These are phyloP conservation scores for Aphanomyces invadans DNA, from an alignment of 352 stramenopile species.

Conservation along the genomic window DNA sequence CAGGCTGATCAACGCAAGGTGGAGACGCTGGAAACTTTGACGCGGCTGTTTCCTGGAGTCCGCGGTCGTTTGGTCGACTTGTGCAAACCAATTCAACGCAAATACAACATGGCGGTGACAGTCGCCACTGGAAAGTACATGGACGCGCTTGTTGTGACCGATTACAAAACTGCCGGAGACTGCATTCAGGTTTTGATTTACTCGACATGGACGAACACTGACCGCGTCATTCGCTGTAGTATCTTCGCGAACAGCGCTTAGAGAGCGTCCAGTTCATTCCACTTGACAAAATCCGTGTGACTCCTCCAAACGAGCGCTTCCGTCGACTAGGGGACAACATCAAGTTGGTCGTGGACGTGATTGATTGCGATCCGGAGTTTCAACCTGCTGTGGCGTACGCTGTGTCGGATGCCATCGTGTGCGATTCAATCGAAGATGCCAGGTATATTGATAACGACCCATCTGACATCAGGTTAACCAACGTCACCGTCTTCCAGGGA, in stretches of 20 bases:
- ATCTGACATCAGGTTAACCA: background rate
- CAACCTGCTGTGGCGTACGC: constrained; percentile 93
- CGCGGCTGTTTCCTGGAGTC: constrained; percentile 87
- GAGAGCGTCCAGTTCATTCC: constrained; percentile 95
- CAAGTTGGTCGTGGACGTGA: constrained; percentile 93
- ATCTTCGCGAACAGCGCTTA: constrained; percentile 92
- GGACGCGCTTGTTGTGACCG: constrained; percentile 82
- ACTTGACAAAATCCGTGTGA: constrained; percentile 90
- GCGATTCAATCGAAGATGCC: constrained; percentile 92
- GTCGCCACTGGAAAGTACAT: constrained; percentile 97
- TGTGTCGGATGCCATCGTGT: constrained; percentile 94
- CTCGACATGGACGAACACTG: background rate
- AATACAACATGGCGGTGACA: constrained; percentile 97
- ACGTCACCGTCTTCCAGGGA: constrained; percentile 26
- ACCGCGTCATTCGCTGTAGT: constrained; percentile 37
- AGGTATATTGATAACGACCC: constrained; percentile 31
- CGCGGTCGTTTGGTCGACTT: constrained; percentile 94
- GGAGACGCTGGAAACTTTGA: constrained; percentile 75
- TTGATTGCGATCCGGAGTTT: constrained; percentile 90
- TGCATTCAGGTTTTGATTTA: constrained; percentile 46
- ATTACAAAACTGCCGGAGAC: constrained; percentile 76
- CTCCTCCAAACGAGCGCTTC: constrained; percentile 90
- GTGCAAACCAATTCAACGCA: constrained; percentile 92
- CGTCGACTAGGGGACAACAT: constrained; percentile 86
- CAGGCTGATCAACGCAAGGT: constrained; percentile 82